Evolutionary conservation across 192 early-diverging fungal species (phyloP).

Genomic region (Coemansia furcata): DNA sequence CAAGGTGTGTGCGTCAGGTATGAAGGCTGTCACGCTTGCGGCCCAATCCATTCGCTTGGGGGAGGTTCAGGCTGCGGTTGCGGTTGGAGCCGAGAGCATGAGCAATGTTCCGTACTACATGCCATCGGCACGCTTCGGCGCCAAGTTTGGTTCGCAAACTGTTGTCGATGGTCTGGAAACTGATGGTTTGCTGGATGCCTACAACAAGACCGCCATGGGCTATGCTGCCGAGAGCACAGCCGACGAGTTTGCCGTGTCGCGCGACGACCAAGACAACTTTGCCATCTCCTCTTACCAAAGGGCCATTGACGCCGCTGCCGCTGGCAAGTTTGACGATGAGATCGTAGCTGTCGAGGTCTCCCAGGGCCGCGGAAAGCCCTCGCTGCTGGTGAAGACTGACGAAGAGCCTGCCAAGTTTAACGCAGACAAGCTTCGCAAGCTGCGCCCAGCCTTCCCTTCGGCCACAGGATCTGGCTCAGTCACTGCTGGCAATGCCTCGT

Average conservation of each 20-base stretch:
- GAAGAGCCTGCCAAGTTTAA: constrained; percentile 74
- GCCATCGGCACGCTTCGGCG: constrained; percentile 73
- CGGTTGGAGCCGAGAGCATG: constrained; percentile 81
- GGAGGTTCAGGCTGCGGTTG: constrained; percentile 68
- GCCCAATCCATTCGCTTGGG: constrained; percentile 75
- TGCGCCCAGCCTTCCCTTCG: constrained; percentile 84
- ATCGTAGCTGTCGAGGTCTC: constrained; percentile 69
- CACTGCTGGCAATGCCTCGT: constrained; percentile 84
- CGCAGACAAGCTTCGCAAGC: constrained; percentile 79
- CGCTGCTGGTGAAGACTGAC: constrained; percentile 58
- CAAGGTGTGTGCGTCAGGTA: constrained; percentile 77
- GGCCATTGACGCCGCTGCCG: constrained; percentile 65
- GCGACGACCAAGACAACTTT: constrained; percentile 80
- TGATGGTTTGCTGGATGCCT: constrained; percentile 77
- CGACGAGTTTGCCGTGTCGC: constrained; percentile 68
- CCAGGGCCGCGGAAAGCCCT: constrained; percentile 66
- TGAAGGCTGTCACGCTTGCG: constrained; percentile 76
- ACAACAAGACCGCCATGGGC: constrained; percentile 74
- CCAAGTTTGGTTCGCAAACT: constrained; percentile 70
- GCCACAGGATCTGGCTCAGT: constrained; percentile 74
- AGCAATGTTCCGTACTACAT: constrained; percentile 80
- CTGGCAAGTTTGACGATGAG: constrained; percentile 63
- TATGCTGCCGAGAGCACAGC: constrained; percentile 81
- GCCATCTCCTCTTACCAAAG: constrained; percentile 74
- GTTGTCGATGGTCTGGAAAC: constrained; percentile 73